phyloP scores from a whole-genome alignment of 441 rosid genomes.

The Pelargonium australe region DNA sequence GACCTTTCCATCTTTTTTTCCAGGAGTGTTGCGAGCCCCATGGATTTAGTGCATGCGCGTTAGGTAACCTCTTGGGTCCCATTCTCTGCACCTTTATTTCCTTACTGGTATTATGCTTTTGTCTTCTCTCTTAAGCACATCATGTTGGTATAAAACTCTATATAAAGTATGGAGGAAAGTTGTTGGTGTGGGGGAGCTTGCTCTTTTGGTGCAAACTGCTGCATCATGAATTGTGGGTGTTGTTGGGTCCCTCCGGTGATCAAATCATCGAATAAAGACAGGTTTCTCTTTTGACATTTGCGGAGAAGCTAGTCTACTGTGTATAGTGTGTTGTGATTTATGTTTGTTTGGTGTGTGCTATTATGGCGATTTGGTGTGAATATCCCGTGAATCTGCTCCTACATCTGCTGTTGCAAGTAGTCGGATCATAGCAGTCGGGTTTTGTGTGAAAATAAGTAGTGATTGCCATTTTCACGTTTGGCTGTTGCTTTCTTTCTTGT shows the following conservation, averaged over 20 bases:
- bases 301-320: neutral
- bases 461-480: too few species aligned
- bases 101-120: constrained; percentile 26
- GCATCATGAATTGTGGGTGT: constrained; percentile 9
- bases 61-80: constrained; percentile 40
- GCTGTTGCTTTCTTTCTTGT: too few species aligned
- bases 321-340: constrained; percentile 2
- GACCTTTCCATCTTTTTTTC: constrained; percentile 15
- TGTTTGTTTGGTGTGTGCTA: neutral
- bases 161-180: constrained; percentile 20
- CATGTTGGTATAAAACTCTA: constrained; percentile 22
- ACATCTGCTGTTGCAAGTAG: too few species aligned
- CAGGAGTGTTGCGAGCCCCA: constrained; percentile 21
- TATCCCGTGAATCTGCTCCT: neutral
- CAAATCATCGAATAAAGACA: constrained; percentile 5
- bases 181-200: constrained; percentile 5
- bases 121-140: constrained; percentile 20
- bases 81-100: constrained; percentile 21
- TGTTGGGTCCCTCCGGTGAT: constrained; percentile 22
- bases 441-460: too few species aligned
- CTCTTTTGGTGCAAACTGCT: neutral
- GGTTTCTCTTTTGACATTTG: neutral
- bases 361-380: neutral
- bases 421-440: too few species aligned
- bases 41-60: constrained; percentile 39